A percentile compares a stretch with the other conserved stretches of the same genome.
These are phyloP conservation scores for Euphorbia corollata DNA, from an alignment of 441 rosid species.

Conservation along the genomic window DNA sequence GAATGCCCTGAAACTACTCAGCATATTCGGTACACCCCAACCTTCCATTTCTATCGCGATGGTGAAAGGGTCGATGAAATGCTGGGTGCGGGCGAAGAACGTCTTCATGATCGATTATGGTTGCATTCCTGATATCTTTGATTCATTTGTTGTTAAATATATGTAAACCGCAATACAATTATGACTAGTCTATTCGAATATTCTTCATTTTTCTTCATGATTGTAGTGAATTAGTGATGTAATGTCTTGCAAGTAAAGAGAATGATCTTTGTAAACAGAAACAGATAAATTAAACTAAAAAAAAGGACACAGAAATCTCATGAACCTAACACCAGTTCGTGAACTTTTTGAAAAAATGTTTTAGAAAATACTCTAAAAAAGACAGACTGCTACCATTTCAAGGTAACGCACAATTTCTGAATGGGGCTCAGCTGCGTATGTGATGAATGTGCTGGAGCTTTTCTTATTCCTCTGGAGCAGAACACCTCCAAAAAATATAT, in stretches of 20 bases:
- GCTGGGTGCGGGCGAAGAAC: slow-evolving; percentile 87
- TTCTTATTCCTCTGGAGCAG: slow-evolving; percentile 27
- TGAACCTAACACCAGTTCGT: no score
- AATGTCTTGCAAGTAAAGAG: neutral
- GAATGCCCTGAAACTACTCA: slow-evolving; percentile 89
- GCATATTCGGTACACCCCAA: slow-evolving; percentile 82
- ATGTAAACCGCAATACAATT: neutral
- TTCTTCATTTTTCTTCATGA: no score
- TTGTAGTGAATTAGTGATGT: neutral
- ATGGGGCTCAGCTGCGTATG: slow-evolving; percentile 12
- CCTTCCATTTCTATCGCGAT: slow-evolving; percentile 77
- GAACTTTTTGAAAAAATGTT: slow-evolving; percentile 8
- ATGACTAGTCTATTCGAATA: neutral
- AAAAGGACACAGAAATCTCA: no score
- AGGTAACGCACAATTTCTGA: slow-evolving; percentile 13
- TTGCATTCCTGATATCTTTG: slow-evolving; percentile 57
- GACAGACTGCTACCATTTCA: no score
- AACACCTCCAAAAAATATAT: slow-evolving; percentile 18
- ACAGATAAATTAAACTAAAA: neutral
- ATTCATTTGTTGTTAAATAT: neutral
- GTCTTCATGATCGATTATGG: slow-evolving; percentile 91
- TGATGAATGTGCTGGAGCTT: slow-evolving; percentile 23
- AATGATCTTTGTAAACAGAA: neutral
- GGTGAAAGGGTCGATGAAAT: slow-evolving; percentile 92
- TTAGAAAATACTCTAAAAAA: neutral